Percentiles rank a stretch among this genome's conserved stretches.
phyloP scores from a whole-genome alignment of 129 eudicot species.

The Ambrosia artemisiifolia region DNA sequence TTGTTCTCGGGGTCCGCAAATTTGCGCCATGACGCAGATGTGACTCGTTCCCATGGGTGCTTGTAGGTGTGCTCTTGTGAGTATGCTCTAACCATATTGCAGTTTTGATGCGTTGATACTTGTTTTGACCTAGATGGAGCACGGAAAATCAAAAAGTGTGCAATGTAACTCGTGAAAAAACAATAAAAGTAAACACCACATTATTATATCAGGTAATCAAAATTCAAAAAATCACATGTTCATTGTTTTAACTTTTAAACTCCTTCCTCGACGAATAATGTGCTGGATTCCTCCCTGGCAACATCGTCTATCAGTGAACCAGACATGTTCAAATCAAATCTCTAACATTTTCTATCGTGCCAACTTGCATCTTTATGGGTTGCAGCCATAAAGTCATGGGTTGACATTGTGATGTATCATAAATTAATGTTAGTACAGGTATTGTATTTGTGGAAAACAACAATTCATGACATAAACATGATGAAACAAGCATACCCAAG shows the following conservation, averaged over 20 bases:
- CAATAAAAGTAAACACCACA: background rate
- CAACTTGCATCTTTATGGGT: background rate
- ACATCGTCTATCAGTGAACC: background rate
- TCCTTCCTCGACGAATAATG: background rate
- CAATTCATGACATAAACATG: background rate
- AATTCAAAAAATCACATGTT: background rate
- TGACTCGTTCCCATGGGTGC: conserved; percentile 88
- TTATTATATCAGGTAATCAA: background rate
- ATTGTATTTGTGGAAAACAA: background rate
- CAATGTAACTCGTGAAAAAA: background rate
- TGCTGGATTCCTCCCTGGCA: background rate
- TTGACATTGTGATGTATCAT: background rate
- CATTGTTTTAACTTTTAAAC: background rate
- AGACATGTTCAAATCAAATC: background rate
- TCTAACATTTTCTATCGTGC: background rate
- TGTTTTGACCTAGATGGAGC: conserved; percentile 18
- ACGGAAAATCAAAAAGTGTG: background rate
- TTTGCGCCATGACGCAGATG: conserved; percentile 88
- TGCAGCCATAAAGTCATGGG: background rate
- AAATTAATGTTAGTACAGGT: no score
- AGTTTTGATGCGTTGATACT: background rate
- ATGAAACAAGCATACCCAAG: background rate
- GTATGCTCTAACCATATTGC: conserved; percentile 63
- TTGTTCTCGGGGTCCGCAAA: conserved; percentile 91
- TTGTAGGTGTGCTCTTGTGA: conserved; percentile 75